Percentiles rank a stretch among this genome's conserved stretches.
Evolutionary conservation across 2,329 filamentous ascomycete genomes (phyloP).

Genomic region (Alternaria gaisen): DNA sequence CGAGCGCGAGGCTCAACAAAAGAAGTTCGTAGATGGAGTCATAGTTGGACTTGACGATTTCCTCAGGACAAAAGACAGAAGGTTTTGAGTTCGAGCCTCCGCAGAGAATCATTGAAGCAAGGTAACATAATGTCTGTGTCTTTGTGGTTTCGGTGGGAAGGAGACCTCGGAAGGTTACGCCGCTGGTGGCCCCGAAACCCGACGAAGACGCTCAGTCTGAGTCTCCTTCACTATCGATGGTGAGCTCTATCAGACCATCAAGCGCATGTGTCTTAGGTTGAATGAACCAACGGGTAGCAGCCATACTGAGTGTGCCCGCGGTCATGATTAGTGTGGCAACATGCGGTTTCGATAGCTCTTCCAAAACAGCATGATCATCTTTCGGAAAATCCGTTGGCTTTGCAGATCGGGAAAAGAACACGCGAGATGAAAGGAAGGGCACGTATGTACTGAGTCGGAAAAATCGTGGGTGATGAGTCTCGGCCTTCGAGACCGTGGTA

Average conservation of each 20-base stretch:
- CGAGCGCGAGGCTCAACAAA: neutral
- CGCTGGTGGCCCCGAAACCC: neutral
- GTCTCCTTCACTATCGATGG: slow-evolving; percentile 20
- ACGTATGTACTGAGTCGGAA: slow-evolving; percentile 44
- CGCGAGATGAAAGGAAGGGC: slow-evolving; percentile 43
- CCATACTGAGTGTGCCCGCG: slow-evolving; percentile 47
- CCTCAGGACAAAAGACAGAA: neutral
- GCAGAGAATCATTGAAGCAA: neutral
- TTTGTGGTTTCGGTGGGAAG: neutral
- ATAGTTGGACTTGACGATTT: neutral
- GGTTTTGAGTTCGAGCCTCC: neutral
- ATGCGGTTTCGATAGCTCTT: slow-evolving; percentile 43
- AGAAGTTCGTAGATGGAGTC: neutral
- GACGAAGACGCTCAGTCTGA: neutral
- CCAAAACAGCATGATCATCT: slow-evolving; percentile 35
- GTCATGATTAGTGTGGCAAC: slow-evolving; percentile 46
- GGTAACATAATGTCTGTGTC: neutral
- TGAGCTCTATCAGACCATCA: slow-evolving; percentile 28
- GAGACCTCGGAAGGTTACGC: neutral
- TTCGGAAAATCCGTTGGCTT: slow-evolving; percentile 30
- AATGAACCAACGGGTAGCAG: slow-evolving; percentile 33
- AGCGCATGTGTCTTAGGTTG: slow-evolving; percentile 18
- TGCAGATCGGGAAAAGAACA: slow-evolving; percentile 43
- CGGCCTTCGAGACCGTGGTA: slow-evolving; percentile 22
- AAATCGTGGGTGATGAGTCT: slow-evolving; percentile 39